Evolutionary conservation across 345 rosid species (phyloP).

Genomic region (Eucalyptus cloeziana): DNA sequence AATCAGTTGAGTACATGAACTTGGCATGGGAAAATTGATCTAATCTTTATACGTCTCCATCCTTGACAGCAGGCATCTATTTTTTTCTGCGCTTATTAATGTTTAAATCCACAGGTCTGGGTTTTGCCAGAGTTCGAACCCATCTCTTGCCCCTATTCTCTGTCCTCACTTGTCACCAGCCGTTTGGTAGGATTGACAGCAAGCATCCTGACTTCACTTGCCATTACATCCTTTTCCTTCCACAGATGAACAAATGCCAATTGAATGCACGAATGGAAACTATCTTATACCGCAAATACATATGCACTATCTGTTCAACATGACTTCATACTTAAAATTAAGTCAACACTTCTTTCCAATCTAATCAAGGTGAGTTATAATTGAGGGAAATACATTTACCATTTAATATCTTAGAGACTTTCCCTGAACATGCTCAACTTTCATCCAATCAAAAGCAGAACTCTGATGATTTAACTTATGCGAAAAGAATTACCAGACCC

Average conservation of each 20-base stretch:
- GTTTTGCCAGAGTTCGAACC: neutral
- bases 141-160: neutral
- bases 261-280: neutral
- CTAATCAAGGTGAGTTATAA: neutral
- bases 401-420: neutral
- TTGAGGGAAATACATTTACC: neutral
- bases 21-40: neutral
- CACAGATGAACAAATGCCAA: neutral
- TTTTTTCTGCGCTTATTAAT: neutral
- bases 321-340: neutral
- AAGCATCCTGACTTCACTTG: neutral
- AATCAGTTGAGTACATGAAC: neutral
- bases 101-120: neutral
- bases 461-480: neutral
- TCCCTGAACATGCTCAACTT: neutral
- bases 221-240: neutral
- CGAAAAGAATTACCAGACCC: constrained; percentile 54
- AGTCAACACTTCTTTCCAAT: neutral
- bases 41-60: neutral
- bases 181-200: neutral
- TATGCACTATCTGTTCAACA: neutral
- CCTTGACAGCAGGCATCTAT: neutral
- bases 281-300: neutral
- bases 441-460: neutral
- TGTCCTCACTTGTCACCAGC: neutral